These are phyloP conservation scores for Arachis monticola DNA, from an alignment of 331 rosid genomes.

Conservation along the genomic window DNA sequence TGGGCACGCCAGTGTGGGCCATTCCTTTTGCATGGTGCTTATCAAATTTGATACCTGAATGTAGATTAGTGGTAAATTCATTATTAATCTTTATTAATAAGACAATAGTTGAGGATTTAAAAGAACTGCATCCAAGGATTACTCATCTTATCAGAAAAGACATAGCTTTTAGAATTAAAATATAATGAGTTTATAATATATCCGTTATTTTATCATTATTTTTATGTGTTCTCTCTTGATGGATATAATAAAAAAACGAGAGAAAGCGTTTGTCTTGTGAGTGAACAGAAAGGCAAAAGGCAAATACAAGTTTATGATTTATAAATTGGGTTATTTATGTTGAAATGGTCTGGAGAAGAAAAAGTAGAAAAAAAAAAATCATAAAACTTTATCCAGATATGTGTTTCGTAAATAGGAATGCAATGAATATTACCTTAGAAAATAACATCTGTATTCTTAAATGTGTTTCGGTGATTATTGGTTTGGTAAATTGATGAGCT, in stretches of 20 bases:
- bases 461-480: too few species aligned
- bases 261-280: not conserved
- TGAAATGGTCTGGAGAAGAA: not conserved
- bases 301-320: not conserved
- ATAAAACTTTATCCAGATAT: too few species aligned
- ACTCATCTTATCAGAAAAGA: too few species aligned
- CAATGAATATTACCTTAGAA: too few species aligned
- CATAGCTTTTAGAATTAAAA: too few species aligned
- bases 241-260: not conserved
- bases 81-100: not conserved
- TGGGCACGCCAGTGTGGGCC: constrained; percentile 96
- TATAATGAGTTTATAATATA: not conserved
- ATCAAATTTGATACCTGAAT: constrained; percentile 46
- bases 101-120: not conserved
- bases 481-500: not conserved
- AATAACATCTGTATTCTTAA: too few species aligned
- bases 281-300: constrained; percentile 5
- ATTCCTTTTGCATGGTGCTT: constrained; percentile 54
- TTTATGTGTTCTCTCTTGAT: constrained; percentile 6
- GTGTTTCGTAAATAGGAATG: too few species aligned
- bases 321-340: not conserved
- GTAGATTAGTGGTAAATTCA: constrained; percentile 13
- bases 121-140: not conserved
- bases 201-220: not conserved
- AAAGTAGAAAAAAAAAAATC: not conserved